phyloP scores from a whole-genome alignment of 768 basidiomycete species.

The Suillus subaureus region DNA sequence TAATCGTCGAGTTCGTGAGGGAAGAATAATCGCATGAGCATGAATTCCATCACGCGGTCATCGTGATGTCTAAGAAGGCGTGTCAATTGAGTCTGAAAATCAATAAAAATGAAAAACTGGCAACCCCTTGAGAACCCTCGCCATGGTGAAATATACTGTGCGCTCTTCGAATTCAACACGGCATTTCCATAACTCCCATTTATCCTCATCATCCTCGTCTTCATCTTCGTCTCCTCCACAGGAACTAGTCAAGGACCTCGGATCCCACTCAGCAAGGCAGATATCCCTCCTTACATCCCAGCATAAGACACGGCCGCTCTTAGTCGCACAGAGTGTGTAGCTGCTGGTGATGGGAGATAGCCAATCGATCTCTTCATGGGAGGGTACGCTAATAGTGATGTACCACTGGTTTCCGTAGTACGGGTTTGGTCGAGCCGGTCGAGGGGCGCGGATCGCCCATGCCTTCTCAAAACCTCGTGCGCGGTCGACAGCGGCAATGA shows the following conservation, averaged over 20 bases:
- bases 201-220: constrained; percentile 29
- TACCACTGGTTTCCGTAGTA: constrained; percentile 49
- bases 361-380: constrained; percentile 74
- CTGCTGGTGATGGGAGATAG: constrained; percentile 75
- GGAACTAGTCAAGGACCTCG: constrained; percentile 30
- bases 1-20: constrained; percentile 47
- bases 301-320: constrained; percentile 74
- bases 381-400: constrained; percentile 67
- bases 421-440: constrained; percentile 40
- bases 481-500: constrained; percentile 64
- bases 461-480: constrained; percentile 62
- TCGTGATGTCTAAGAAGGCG: constrained; percentile 52
- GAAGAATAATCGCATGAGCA: constrained; percentile 69
- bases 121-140: constrained; percentile 56
- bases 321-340: constrained; percentile 77
- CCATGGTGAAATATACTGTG: constrained; percentile 77
- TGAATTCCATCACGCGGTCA: constrained; percentile 67
- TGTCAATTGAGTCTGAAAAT: constrained; percentile 8
- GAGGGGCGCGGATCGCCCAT: constrained; percentile 62
- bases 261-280: constrained; percentile 72
- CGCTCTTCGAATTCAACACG: constrained; percentile 73
- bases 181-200: constrained; percentile 80
- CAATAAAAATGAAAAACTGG: constrained; percentile 33
- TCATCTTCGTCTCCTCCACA: constrained; percentile 14
- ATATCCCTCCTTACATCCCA: constrained; percentile 70